Conservation (phyloP, 1,284 basidiomycete genomes). For the Golubevia pallescens region DNA sequence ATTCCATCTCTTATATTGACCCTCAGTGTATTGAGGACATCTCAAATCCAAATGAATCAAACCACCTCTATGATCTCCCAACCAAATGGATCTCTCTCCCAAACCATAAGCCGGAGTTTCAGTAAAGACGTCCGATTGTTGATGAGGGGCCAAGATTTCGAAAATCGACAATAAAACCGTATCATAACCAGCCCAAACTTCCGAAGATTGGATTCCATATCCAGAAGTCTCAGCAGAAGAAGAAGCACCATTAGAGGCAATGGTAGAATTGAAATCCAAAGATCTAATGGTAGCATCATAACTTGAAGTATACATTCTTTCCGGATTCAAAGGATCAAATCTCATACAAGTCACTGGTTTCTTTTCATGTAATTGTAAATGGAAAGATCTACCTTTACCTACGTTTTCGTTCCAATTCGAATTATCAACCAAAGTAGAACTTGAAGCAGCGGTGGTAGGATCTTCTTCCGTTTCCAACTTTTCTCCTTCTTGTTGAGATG, state of each 20-base stretch:
- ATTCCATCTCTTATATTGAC: conserved; percentile 38
- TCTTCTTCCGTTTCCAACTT: conserved; percentile 21
- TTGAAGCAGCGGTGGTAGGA: not conserved
- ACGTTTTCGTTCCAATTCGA: conserved; percentile 1
- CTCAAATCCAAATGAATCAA: conserved; percentile 51
- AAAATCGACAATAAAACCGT: conserved; percentile 53
- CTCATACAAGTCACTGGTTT: conserved; percentile 53
- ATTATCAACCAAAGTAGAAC: not conserved
- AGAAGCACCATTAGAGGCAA: not conserved
- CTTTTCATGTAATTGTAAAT: conserved; percentile 44
- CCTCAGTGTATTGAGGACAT: conserved; percentile 5
- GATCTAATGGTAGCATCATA: conserved; percentile 54
- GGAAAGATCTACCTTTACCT: conserved; percentile 31
- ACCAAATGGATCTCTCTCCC: conserved; percentile 51
- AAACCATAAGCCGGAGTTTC: conserved; percentile 27
- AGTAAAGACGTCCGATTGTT: conserved; percentile 30
- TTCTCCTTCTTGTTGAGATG: not conserved
- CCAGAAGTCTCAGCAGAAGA: not conserved
- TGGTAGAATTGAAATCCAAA: conserved; percentile 26
- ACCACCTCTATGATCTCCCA: conserved; percentile 58
- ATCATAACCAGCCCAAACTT: conserved; percentile 41
- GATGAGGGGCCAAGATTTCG: conserved; percentile 45
- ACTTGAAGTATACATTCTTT: conserved; percentile 37
- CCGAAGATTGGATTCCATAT: conserved; percentile 3
- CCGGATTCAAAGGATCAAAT: conserved; percentile 41